Base-by-base conservation (phyloP, 345 rosid genomes). In the Aquilaria sinensis region DNA sequence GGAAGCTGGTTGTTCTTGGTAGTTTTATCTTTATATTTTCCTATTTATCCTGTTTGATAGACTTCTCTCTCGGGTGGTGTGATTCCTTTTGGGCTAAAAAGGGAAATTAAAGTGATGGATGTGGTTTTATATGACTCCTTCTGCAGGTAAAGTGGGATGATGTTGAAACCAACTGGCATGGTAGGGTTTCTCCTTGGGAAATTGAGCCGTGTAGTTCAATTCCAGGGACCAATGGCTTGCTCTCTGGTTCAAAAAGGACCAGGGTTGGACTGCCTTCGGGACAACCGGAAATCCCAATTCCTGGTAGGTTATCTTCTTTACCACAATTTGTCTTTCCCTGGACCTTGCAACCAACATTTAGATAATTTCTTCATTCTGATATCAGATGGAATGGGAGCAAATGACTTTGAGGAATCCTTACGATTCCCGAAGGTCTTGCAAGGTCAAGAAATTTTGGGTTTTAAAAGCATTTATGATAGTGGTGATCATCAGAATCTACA, bases 401-500 rank as follows among this genome's bases (percentile, higher is more conserved):
- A 91, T 48, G 96, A 87, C 97, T 89, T 83, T 70, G 86, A 83
- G 87, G 99, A 89, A 79, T 81, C 99, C 68, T 60, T 71, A 47
- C 77, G 97, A 78, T 87, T 91, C 92, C 99, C 81, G 80, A 89
- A 90, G 96, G 96, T 91, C 97, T 95, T 95, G 99, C 99, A 91
- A 95, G 99, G 99, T 95, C 99, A 95, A 95, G 99, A 95, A 95
- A 91, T 78, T 65, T 73, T 78, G 65, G 83, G 88, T 77, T 83
- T 87, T 67, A 80, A 75, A 70, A 45, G 80, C 61, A 80, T 58
- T 61, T 83, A 72, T 46, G 82, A 88, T 65, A 77, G 74, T 71
- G 77, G 69, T 51, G 80, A 73, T 67, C 37, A 55, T 65, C 90
- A 66, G 54, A 73, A 76, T 56, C 70, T 66, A 47, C 77, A 54